Evolutionary conservation across 306 rosid genomes (phyloP), one percentile per base, ranked within the genome.

Genomic region (Prunus mume): DNA sequence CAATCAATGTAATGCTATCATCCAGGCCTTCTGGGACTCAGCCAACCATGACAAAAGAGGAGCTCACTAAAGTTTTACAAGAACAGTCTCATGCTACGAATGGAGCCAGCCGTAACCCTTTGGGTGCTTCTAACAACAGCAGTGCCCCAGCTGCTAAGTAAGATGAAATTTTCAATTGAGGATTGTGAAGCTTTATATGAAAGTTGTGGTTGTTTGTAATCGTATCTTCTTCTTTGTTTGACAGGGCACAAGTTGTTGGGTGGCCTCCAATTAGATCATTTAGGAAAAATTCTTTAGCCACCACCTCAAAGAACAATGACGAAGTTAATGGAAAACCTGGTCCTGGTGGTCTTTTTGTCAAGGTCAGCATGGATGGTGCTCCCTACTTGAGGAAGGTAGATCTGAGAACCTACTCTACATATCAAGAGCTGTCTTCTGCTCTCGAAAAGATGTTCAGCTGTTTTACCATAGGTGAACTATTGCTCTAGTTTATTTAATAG

Each of bases 301-400:
- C 88, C 12, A 68, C 91, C 49, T 82, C 97, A 3, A 95, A 92
- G 85, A 90, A 89, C 86, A 90, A 88, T 17, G 97, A 95, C 25
- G 97, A 92, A 80, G 97, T 94, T 43, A 96, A 94, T 78, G 96
- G 97, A 73, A 94, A 91, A 79, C 93, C 97, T 2, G 91, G 95
- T 69, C 86, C 84, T 19, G 80, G 89, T 15, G 88, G 97, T 38
- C 92, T 92, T 78, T 95, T 92, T 83, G 90, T 95, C 81, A 95
- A 95, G 86, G 97, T 95, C 78, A 92, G 97, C 89, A 95, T 95
- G 97, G 99, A 95, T 78, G 99, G 99, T 61, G 99, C 99, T 80
- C 99, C 99, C 49, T 92, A 95, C 89, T 82, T 92, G 79, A 85
- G 99, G 86, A 95, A 95, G 86, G 99, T 92, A 12, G 97, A 92